Percentiles rank a stretch among this genome's conserved stretches.
phyloP scores from a whole-genome alignment of 495 filamentous ascomycete species.

The Aspergillus steynii region DNA sequence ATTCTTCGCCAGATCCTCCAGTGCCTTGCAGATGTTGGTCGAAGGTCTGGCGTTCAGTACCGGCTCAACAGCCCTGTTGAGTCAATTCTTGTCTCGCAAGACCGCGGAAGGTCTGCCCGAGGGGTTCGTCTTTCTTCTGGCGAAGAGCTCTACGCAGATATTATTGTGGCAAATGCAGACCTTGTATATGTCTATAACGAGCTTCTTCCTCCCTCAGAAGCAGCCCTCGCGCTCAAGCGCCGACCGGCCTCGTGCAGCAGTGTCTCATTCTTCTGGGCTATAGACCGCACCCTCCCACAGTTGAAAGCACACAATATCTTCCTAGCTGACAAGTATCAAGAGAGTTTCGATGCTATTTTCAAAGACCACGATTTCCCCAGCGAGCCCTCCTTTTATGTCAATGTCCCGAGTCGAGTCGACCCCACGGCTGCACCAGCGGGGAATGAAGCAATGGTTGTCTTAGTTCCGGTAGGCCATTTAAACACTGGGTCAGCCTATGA shows the following conservation, averaged over 20 bases:
- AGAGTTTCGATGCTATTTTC: slow-evolving; percentile 74
- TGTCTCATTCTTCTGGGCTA: slow-evolving; percentile 74
- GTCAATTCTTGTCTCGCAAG: slow-evolving; percentile 40
- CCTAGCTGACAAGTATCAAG: slow-evolving; percentile 65
- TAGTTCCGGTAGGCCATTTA: slow-evolving; percentile 70
- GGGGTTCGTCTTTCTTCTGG: slow-evolving; percentile 57
- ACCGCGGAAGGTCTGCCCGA: slow-evolving; percentile 42
- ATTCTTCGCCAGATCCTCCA: slow-evolving; percentile 43
- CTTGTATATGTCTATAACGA: slow-evolving; percentile 70
- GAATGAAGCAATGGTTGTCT: slow-evolving; percentile 60
- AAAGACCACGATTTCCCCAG: slow-evolving; percentile 59
- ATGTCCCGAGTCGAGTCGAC: slow-evolving; percentile 67
- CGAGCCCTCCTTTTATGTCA: slow-evolving; percentile 71
- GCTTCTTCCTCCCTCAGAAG: slow-evolving; percentile 51
- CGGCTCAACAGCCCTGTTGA: slow-evolving; percentile 54
- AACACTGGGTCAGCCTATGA: slow-evolving; percentile 40
- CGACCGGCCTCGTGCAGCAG: slow-evolving; percentile 61
- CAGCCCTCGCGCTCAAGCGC: slow-evolving; percentile 47
- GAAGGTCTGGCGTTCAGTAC: slow-evolving; percentile 57
- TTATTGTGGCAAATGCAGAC: slow-evolving; percentile 68
- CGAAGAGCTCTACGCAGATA: slow-evolving; percentile 54
- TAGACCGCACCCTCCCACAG: slow-evolving; percentile 55
- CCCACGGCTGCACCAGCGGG: slow-evolving; percentile 60
- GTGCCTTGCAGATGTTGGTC: slow-evolving; percentile 54
- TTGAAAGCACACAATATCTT: slow-evolving; percentile 72